Evolutionary conservation across 306 rosid genomes (phyloP).

Genomic region (Boehmeria nivea): DNA sequence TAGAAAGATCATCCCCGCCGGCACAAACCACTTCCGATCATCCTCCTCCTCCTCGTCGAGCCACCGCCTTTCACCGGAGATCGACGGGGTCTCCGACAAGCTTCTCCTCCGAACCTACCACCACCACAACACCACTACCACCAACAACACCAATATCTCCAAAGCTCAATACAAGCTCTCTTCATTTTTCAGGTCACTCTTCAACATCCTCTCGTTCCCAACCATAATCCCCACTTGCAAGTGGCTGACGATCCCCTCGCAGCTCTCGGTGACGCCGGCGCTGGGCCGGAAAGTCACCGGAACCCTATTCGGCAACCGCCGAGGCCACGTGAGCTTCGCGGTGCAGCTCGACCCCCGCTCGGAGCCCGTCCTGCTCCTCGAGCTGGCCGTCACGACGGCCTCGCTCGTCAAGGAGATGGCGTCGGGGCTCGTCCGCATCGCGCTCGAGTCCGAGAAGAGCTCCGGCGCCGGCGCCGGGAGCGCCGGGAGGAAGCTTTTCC

Average conservation of each 20-base stretch:
- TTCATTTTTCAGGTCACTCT: constrained; percentile 52
- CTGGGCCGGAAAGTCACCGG: constrained; percentile 71
- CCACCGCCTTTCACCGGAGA: constrained; percentile 13
- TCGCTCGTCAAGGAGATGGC: constrained; percentile 87
- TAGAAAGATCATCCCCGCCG: constrained; percentile 38
- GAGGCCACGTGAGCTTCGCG: constrained; percentile 77
- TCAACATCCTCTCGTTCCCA: constrained; percentile 56
- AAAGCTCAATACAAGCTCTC: constrained; percentile 36
- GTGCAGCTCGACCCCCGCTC: constrained; percentile 72
- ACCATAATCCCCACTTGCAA: constrained; percentile 49
- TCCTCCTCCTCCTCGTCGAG: constrained; percentile 1
- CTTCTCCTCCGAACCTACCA: constrained; percentile 31
- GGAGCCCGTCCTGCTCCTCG: constrained; percentile 60
- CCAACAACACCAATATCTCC: constrained; percentile 7
- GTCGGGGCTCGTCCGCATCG: constrained; percentile 82
- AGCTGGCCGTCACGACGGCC: constrained; percentile 76
- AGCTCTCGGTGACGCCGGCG: constrained; percentile 47
- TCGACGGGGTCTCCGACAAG: constrained; percentile 43
- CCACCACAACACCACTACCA: constrained; percentile 27
- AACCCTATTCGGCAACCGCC: constrained; percentile 86
- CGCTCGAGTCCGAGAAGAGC: constrained; percentile 58
- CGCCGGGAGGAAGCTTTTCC: constrained; percentile 42
- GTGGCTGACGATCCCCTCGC: constrained; percentile 60
- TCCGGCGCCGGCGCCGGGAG: neutral
- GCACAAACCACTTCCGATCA: constrained; percentile 21